Percentiles rank a stretch among this genome's conserved stretches.
These are phyloP conservation scores for Onygenales sp. DNA, from an alignment of 2,329 filamentous ascomycete genomes.

Conservation along the genomic window DNA sequence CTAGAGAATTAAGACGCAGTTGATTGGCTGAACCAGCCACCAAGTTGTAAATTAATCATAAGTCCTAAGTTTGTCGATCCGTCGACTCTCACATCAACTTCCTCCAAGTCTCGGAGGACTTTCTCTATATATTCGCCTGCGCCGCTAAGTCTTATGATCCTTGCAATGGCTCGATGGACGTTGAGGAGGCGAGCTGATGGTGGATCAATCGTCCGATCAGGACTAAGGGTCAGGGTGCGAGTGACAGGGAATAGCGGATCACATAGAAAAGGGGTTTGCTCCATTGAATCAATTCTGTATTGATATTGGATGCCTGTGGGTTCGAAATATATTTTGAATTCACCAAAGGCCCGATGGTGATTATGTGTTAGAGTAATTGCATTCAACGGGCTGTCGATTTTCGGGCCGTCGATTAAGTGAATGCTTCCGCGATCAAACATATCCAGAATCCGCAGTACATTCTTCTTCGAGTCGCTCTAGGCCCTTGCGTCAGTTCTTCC, in stretches of 20 bases:
- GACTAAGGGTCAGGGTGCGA: conserved; percentile 16
- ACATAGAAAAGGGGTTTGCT: conserved; percentile 11
- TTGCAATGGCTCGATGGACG: conserved; percentile 19
- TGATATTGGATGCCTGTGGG: conserved; percentile 6
- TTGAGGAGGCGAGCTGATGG: conserved; percentile 18
- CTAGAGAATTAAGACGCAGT: too few relatives aligned
- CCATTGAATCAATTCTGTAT: conserved; percentile 15
- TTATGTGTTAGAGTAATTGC: conserved; percentile 13
- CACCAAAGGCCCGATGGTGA: conserved; percentile 12
- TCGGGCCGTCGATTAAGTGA: conserved; percentile 9
- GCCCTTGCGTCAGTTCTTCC: conserved; percentile 1
- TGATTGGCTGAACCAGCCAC: background rate
- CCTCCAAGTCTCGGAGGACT: conserved; percentile 17
- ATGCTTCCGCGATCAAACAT: conserved; percentile 13
- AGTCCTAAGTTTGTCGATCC: conserved; percentile 7
- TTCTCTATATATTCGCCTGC: conserved; percentile 24
- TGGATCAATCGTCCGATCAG: conserved; percentile 23
- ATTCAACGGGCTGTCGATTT: conserved; percentile 15
- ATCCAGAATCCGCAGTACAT: conserved; percentile 11
- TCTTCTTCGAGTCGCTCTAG: conserved; percentile 7
- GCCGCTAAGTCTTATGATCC: conserved; percentile 18
- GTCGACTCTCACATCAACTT: background rate
- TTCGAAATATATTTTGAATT: conserved; percentile 16
- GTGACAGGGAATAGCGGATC: conserved; percentile 15
- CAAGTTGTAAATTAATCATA: background rate